A percentile compares a stretch with the other conserved stretches of the same genome.
These are phyloP conservation scores for Aspergillus carbonarius DNA, from an alignment of 2,329 filamentous ascomycete genomes.

Conservation along the genomic window DNA sequence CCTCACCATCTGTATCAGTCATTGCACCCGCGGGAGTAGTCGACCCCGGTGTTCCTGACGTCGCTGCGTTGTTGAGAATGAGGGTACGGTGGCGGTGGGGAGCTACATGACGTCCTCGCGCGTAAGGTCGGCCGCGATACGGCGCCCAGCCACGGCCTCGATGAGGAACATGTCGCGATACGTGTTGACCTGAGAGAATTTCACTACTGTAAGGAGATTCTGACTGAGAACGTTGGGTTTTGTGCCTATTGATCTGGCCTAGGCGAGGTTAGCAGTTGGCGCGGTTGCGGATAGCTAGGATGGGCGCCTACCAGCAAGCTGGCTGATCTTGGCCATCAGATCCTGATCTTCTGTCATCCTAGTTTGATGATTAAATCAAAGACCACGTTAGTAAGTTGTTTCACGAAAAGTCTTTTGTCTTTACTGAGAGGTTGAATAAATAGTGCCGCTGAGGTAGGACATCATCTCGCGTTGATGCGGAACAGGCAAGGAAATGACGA, in stretches of 20 bases:
- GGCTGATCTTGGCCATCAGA: slow-evolving; percentile 56
- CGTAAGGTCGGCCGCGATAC: slow-evolving; percentile 43
- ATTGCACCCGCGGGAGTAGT: slow-evolving; percentile 26
- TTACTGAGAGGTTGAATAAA: neutral
- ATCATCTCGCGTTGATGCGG: neutral
- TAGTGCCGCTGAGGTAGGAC: neutral
- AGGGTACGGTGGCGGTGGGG: slow-evolving; percentile 60
- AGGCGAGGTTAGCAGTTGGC: slow-evolving; percentile 14
- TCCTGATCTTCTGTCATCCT: slow-evolving; percentile 57
- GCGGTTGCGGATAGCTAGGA: slow-evolving; percentile 33
- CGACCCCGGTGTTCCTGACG: slow-evolving; percentile 22
- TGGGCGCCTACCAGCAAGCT: slow-evolving; percentile 53
- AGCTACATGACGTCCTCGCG: slow-evolving; percentile 35
- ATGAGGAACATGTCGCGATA: slow-evolving; percentile 30
- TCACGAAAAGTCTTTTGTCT: neutral
- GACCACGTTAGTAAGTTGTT: slow-evolving; percentile 9
- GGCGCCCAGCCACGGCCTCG: slow-evolving; percentile 43
- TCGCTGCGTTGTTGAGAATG: slow-evolving; percentile 57
- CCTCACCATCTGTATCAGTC: slow-evolving; percentile 31
- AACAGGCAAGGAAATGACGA: neutral
- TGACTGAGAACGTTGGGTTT: slow-evolving; percentile 52
- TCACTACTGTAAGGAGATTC: slow-evolving; percentile 23
- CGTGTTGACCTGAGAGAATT: slow-evolving; percentile 22
- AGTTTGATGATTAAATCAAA: slow-evolving; percentile 7
- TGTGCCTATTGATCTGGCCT: slow-evolving; percentile 81